Evolutionary conservation across 1,284 basidiomycete genomes (phyloP), one percentile per base, ranked within the genome.

Genomic region (Ceratobasidium sp.): DNA sequence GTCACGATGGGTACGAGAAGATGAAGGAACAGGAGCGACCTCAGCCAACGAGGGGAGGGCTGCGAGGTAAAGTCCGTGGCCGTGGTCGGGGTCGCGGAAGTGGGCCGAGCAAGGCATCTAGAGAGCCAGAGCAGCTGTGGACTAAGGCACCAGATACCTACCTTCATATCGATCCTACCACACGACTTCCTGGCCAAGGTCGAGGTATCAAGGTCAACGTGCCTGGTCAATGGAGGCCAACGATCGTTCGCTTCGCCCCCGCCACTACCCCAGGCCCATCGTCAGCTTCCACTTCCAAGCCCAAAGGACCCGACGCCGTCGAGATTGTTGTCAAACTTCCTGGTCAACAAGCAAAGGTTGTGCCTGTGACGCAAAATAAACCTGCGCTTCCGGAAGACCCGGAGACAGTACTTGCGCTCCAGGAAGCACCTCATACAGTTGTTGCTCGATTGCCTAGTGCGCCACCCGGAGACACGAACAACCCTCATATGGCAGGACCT

Each of bases 1-100:
- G 86, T 0, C 93, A 94, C 80, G 93, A 94, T 80, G 92, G 93
- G 1, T 95, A 91, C 77, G 93, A 94, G 81, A 92, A 94, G 84
- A 88, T 94, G 88, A 92, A 89, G 82, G 86, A 86, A 73, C 87
- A 79, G 75, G 76, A 78, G 44, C 79, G 81, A 53, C 76, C 79
- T 51, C 77, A 80, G 77, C 66, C 77, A 57, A 78, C 78, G 67
- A 76, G 75, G 75, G 81, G 81, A 62, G 67, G 78, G 56, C 67
- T 31, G 59, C 64, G 74, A 9, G 65, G 56, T 24, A 57, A 67
- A 14, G 75, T 57, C 8, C 45, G 66, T 44, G 75, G 67, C 27
- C 48, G 53, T 53, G 66, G 47, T 17, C 54, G 65, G 33, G 63
- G 63, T 54, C 47, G 45, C 29, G 74, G 67, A 33, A 31, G 51